Evolutionary conservation across 2,329 filamentous ascomycete species (phyloP).

Genomic region (Penicillium sp.): DNA sequence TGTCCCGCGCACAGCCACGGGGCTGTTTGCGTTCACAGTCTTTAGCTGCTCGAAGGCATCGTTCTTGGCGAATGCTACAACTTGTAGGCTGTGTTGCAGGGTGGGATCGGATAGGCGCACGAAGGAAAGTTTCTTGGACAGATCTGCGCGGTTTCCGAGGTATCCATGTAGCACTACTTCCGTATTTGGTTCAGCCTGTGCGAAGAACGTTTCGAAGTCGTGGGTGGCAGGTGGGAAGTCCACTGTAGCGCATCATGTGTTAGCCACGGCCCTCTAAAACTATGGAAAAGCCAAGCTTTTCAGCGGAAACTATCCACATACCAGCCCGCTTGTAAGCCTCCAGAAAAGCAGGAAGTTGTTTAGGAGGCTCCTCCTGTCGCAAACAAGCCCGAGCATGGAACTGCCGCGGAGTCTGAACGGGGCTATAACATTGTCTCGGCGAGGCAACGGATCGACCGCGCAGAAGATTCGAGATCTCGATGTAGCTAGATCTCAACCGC

Average conservation of each 20-base stretch:
- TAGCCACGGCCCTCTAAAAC: not conserved
- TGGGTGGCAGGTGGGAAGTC: slow-evolving; percentile 48
- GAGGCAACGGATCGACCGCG: slow-evolving; percentile 23
- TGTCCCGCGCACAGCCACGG: slow-evolving; percentile 55
- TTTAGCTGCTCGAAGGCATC: slow-evolving; percentile 45
- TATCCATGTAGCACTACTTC: slow-evolving; percentile 67
- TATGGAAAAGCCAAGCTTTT: no score
- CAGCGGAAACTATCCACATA: slow-evolving; percentile 26
- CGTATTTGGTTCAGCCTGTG: slow-evolving; percentile 33
- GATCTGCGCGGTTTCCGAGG: slow-evolving; percentile 65
- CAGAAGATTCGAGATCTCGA: slow-evolving; percentile 39
- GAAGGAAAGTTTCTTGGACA: slow-evolving; percentile 70
- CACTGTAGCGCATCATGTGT: slow-evolving; percentile 37
- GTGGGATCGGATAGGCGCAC: slow-evolving; percentile 55
- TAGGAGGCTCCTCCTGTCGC: slow-evolving; percentile 20
- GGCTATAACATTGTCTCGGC: slow-evolving; percentile 8
- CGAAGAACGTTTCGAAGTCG: slow-evolving; percentile 40
- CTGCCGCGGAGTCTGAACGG: slow-evolving; percentile 8
- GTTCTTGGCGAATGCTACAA: slow-evolving; percentile 48
- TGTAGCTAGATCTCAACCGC: slow-evolving; percentile 4
- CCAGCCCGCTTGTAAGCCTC: slow-evolving; percentile 49
- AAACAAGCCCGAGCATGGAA: slow-evolving; percentile 28
- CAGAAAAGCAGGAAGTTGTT: slow-evolving; percentile 31
- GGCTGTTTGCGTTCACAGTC: slow-evolving; percentile 51
- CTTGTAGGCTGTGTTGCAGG: slow-evolving; percentile 49